Percentiles rank a stretch among this genome's conserved stretches.
These are phyloP conservation scores for Serendipita indica DNA, from an alignment of 768 basidiomycete species.

Conservation along the genomic window DNA sequence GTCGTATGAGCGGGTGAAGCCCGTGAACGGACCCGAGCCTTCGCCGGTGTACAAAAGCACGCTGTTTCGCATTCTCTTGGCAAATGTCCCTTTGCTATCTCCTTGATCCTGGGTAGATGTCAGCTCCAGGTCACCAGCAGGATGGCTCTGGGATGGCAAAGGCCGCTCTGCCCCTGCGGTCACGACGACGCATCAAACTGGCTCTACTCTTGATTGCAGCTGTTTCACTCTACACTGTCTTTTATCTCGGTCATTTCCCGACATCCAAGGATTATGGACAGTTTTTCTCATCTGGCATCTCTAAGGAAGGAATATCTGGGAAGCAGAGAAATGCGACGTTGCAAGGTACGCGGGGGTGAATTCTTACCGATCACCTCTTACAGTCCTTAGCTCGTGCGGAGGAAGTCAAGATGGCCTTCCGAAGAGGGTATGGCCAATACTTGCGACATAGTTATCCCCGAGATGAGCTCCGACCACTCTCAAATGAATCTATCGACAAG, in stretches of 20 bases:
- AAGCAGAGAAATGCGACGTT: neutral
- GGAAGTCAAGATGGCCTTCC: slow-evolving; percentile 45
- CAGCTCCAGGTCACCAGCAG: neutral
- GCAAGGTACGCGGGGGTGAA: neutral
- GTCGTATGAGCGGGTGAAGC: too few relatives aligned
- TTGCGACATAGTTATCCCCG: slow-evolving; percentile 38
- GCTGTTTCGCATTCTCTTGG: too few relatives aligned
- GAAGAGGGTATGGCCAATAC: slow-evolving; percentile 56
- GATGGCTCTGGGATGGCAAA: neutral
- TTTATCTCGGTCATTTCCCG: neutral
- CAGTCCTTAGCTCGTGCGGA: slow-evolving; percentile 26
- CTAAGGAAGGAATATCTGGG: neutral
- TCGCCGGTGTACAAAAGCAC: neutral
- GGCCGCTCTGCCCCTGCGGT: neutral
- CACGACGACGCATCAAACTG: neutral
- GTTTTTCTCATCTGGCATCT: neutral
- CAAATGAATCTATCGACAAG: slow-evolving; percentile 36
- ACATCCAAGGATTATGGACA: neutral
- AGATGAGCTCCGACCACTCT: slow-evolving; percentile 47
- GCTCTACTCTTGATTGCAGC: neutral
- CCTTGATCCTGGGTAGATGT: neutral
- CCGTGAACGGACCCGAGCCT: too few relatives aligned
- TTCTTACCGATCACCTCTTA: neutral
- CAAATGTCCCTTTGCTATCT: neutral
- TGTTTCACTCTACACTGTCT: neutral